Base-by-base conservation (phyloP, 768 basidiomycete genomes). In the Sarcomyxa edulis region DNA sequence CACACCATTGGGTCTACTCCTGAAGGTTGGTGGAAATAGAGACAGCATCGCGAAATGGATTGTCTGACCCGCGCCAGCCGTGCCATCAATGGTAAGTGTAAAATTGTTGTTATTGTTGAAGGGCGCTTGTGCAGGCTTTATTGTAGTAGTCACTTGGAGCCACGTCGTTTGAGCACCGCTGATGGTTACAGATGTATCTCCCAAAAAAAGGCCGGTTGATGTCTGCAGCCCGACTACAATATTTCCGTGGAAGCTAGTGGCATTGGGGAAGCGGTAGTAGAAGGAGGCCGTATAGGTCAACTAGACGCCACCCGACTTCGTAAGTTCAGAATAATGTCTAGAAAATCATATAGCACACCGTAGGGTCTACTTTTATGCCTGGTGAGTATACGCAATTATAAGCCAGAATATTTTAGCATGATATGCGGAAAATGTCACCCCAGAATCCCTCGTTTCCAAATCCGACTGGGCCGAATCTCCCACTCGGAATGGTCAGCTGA, bases 21-120 rank as follows among this genome's bases (percentile, higher is more conserved):
- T 81, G 61, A 75, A 83, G 3, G 79, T 84, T 6, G 81, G 81
- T 0, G 82, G 81, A 56, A 84, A 81, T 33, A 84, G 55, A 8
- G 74, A 76, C 39, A 82, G 65, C 65, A 82, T 65, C 0, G 75
- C 72, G 40, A 82, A 81, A 46, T 74, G 51, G 35, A 83, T 58
- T 0, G 64, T 70, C 16, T 70, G 58, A 3, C 69, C 73, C 0
- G 59, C 54, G 1, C 58, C 60, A 1, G 52, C 51, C 0, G 53
- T 50, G 7, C 71, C 72, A 35, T 78, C 61, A 7, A 81, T 49
- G 0, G 73, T 72, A 6, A 84, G 58, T 0, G 63, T 61, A 52
- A 84, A 81, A 27, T 56, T 54, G 50, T 82, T 84, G 18, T 54
- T 56, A 1, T 61, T 61, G 29, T 68, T 62, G 2, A 56, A 27